phyloP scores from a whole-genome alignment of 495 filamentous ascomycete genomes.

The Aspergillus homomorphus region DNA sequence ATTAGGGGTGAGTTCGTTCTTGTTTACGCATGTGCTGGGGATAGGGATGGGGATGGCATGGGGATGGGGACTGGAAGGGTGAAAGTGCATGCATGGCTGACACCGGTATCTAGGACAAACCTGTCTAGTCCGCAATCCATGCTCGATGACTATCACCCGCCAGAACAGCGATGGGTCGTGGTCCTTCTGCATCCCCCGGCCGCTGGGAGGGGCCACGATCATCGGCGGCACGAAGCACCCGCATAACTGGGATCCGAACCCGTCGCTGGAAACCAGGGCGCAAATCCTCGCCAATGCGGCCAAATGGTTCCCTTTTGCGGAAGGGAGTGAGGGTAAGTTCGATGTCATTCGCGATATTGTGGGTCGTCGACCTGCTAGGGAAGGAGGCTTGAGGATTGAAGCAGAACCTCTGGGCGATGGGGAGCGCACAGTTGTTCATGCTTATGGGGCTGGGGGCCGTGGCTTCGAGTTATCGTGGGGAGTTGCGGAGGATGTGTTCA shows the following conservation, averaged over 20 bases:
- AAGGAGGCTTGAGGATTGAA: slow-evolving; percentile 45
- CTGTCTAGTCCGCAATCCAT: slow-evolving; percentile 45
- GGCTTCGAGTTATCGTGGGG: slow-evolving; percentile 50
- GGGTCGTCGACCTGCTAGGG: slow-evolving; percentile 40
- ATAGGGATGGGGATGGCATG: background rate
- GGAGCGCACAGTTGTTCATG: slow-evolving; percentile 50
- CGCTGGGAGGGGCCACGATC: slow-evolving; percentile 57
- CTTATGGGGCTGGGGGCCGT: slow-evolving; percentile 60
- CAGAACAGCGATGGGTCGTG: slow-evolving; percentile 58
- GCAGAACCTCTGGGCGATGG: slow-evolving; percentile 30
- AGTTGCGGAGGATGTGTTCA: slow-evolving; percentile 38
- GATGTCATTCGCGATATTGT: slow-evolving; percentile 48
- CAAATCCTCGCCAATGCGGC: slow-evolving; percentile 43
- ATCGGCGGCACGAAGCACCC: slow-evolving; percentile 64
- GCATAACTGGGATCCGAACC: slow-evolving; percentile 51
- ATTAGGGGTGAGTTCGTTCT: slow-evolving; percentile 44
- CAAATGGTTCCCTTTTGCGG: slow-evolving; percentile 44
- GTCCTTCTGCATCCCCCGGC: slow-evolving; percentile 60
- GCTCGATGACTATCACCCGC: slow-evolving; percentile 53
- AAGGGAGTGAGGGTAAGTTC: slow-evolving; percentile 37
- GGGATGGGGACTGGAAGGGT: too few relatives aligned
- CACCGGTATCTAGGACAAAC: slow-evolving; percentile 32
- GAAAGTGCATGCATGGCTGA: background rate
- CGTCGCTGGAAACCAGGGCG: slow-evolving; percentile 44
- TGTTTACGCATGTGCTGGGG: slow-evolving; percentile 2